Percentiles rank a stretch among this genome's conserved stretches.
These are phyloP conservation scores for Candida pini DNA, from an alignment of 805 yeast genomes.

Conservation along the genomic window DNA sequence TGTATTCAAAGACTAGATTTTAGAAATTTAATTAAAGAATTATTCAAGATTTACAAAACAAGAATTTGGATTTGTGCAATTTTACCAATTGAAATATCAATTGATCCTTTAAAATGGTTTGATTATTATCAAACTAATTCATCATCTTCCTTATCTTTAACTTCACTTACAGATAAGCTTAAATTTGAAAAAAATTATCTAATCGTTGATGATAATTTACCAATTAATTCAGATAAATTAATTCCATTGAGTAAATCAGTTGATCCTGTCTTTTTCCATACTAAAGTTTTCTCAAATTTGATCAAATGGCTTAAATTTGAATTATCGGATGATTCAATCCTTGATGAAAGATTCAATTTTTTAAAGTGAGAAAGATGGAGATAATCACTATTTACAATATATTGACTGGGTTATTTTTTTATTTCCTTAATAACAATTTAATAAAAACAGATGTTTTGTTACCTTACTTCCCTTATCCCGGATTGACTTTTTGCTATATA, in stretches of 20 bases:
- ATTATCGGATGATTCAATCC: constrained; percentile 22
- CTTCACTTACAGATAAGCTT: constrained; percentile 24
- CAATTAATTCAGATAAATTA: constrained; percentile 37
- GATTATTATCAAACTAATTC: constrained; percentile 20
- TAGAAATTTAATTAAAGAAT: constrained; percentile 64
- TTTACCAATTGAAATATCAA: constrained; percentile 32
- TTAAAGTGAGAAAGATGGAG: constrained; percentile 7
- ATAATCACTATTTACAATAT: too few species aligned
- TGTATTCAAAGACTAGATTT: constrained; percentile 67
- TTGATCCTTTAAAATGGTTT: constrained; percentile 25
- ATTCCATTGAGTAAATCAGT: constrained; percentile 29
- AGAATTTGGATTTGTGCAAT: constrained; percentile 84
- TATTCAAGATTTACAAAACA: constrained; percentile 71
- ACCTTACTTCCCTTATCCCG: neutral
- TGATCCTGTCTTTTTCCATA: constrained; percentile 46
- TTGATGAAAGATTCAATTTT: constrained; percentile 24
- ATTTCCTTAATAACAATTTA: constrained; percentile 1
- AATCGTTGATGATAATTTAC: constrained; percentile 24
- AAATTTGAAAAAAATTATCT: constrained; percentile 31
- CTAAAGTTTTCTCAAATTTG: constrained; percentile 42
- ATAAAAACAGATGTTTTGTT: neutral
- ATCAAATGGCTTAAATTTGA: constrained; percentile 40
- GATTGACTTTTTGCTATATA: neutral
- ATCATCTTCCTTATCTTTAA: constrained; percentile 3
- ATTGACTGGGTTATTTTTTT: constrained; percentile 2